Evolutionary conservation across 1,284 basidiomycete species (phyloP), one percentile per base, ranked within the genome.

Genomic region (Ceratobasidium papillatum): DNA sequence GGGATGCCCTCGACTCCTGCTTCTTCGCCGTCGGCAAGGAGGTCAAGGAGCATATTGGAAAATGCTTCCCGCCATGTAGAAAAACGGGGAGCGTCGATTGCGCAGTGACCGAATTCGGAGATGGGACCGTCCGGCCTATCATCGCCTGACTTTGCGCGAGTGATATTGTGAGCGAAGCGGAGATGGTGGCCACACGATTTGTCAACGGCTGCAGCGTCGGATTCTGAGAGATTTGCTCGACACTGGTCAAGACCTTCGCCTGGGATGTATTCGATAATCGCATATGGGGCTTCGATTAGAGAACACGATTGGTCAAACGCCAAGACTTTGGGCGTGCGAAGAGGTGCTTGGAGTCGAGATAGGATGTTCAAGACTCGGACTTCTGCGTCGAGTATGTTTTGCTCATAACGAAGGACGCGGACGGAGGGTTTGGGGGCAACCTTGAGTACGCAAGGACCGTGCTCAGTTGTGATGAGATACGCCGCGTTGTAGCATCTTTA

Each of bases 301-400:
- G 36, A 45, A 27, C 68, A 71, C 4, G 54, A 59, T 17, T 22
- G 27, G 32, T 71, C 68, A 54, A 71, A 71, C 8, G 41, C 38
- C 14, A 58, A 27, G 43, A 71, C 68, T 71, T 71, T 58, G 43
- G 68, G 68, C 8, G 56, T 59, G 25, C 41, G 52, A 22, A 71
- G 38, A 11, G 68, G 68, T 14, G 68, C 25, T 45, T 71, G n/a
- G 27, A 38, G 34, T 25, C 43, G 22, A 25, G 68, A 71, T 11
- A 71, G 54, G 38, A 71, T 71, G 19, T 59, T 59, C 7, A 71
- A 38, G 9, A 71, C 54, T 45, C 68, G 52, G 12, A 59, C 43
- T 49, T 71, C 68, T 27, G 68, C 68, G 30, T 71, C 68, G 54
- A 71, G 68, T 11, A 71, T 71, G 45, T 71, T 71, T 14, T 32